Conservation (phyloP, 164 flowering plant species). For the Chloranthus sessilifolius region DNA sequence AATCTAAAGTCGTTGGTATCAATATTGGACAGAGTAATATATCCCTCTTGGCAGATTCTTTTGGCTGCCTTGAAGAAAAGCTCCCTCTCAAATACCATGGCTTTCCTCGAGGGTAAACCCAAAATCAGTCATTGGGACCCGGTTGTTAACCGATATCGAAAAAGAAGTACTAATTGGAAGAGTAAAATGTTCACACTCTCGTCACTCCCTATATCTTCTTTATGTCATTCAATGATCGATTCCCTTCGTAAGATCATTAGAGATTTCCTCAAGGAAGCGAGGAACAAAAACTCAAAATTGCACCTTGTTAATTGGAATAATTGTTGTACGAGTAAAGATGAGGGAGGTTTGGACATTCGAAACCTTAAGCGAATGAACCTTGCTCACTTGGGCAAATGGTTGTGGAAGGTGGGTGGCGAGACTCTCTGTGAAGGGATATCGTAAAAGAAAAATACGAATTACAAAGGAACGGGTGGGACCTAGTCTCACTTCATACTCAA, state of each 20-base stretch:
- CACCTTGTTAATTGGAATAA: no score
- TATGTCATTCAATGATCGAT: background rate
- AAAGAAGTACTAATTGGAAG: background rate
- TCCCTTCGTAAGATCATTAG: background rate
- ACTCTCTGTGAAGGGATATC: no score
- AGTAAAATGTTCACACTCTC: background rate
- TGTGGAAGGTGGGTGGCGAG: background rate
- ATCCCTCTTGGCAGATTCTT: no score
- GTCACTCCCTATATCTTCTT: background rate
- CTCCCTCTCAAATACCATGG: no score
- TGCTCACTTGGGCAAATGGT: background rate
- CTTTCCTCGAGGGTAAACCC: background rate
- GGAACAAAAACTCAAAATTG: background rate
- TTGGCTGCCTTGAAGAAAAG: no score
- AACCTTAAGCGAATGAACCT: background rate
- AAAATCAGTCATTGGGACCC: background rate
- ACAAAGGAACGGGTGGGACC: no score
- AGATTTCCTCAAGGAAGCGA: background rate
- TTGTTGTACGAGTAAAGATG: no score
- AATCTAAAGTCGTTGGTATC: no score
- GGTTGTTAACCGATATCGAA: no score
- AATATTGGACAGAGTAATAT: no score
- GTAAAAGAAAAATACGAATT: no score
- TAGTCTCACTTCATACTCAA: no score
- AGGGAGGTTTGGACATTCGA: background rate